These are phyloP conservation scores for Volvox carteri DNA, from an alignment of 163 green algal species.

Conservation along the genomic window DNA sequence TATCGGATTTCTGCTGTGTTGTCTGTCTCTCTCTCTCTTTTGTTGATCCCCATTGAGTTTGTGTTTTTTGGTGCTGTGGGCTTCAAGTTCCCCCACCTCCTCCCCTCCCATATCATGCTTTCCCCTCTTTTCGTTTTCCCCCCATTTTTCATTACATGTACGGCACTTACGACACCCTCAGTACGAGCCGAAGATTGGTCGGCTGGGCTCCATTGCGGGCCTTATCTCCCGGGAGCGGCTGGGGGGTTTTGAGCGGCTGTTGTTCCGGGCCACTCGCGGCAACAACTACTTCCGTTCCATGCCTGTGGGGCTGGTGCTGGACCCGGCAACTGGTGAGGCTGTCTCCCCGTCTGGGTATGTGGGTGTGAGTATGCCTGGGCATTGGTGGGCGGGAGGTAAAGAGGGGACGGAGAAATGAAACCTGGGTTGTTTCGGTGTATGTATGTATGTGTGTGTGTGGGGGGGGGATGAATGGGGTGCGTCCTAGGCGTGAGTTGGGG, in stretches of 20 bases:
- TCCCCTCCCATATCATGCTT: too few species aligned
- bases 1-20: too few species aligned
- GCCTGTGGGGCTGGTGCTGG: conserved; percentile 86
- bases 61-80: too few species aligned
- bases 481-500: neutral
- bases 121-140: neutral
- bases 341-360: neutral
- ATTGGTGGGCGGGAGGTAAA: neutral
- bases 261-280: conserved; percentile 96
- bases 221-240: conserved; percentile 86
- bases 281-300: conserved; percentile 96
- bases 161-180: too few species aligned
- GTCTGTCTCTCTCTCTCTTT: too few species aligned
- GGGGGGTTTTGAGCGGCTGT: conserved; percentile 90
- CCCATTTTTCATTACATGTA: neutral
- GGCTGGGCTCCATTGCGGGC: conserved; percentile 68
- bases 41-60: too few species aligned
- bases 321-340: conserved; percentile 87
- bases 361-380: neutral
- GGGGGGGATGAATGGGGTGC: neutral
- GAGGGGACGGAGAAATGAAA: neutral
- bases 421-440: neutral
- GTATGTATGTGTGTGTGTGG: neutral
- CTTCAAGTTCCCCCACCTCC: too few species aligned
- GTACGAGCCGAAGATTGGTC: conserved; percentile 53